Conservation (phyloP, 345 rosid species). For the Barbarea vulgaris region DNA sequence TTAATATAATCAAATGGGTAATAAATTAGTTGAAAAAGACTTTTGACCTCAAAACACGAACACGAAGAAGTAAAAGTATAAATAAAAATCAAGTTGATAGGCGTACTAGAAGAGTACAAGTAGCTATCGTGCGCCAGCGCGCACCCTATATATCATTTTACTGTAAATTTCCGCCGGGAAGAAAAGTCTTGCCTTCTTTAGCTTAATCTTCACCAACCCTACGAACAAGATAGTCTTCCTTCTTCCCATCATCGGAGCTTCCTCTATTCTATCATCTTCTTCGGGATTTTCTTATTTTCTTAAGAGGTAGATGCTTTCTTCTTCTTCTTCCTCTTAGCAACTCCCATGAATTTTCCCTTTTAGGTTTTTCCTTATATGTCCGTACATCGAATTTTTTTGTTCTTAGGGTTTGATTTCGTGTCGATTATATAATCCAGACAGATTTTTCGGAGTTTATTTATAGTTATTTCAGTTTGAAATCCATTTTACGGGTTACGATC, state of each 20-base stretch:
- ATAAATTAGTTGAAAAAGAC: constrained; percentile 18
- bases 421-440: neutral
- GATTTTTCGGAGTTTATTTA: neutral
- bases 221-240: constrained; percentile 6
- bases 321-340: neutral
- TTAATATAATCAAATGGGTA: neutral
- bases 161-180: constrained; percentile 47
- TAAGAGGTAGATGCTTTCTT: constrained; percentile 19
- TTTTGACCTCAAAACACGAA: constrained; percentile 13
- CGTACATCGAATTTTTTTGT: neutral
- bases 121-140: constrained; percentile 36
- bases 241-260: constrained; percentile 4
- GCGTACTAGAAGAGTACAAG: neutral
- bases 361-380: constrained; percentile 17
- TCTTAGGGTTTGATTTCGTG: neutral
- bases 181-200: constrained; percentile 32
- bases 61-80: neutral
- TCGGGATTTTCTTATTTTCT: neutral
- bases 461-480: neutral
- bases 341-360: neutral
- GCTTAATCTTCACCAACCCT: constrained; percentile 29
- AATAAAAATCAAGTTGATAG: constrained; percentile 9
- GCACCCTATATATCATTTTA: constrained; percentile 22
- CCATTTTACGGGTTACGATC: constrained; percentile 30
- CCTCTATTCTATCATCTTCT: neutral